A percentile compares a stretch with the other conserved stretches of the same genome.
Conservation (phyloP, 768 basidiomycete species). For the Clitopilus passeckerianus region DNA sequence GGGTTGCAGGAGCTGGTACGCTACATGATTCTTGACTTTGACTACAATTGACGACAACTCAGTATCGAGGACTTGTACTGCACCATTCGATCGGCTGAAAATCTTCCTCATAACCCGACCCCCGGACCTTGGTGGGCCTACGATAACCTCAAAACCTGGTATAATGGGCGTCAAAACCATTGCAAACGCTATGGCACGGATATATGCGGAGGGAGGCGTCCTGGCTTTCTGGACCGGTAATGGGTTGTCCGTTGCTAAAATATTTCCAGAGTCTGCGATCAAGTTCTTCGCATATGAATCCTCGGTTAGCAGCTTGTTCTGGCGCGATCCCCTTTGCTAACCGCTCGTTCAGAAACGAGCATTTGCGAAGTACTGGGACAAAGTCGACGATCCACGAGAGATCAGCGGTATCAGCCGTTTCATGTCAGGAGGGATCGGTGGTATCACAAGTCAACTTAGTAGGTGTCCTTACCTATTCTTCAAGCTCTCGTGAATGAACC, state of each 20-base stretch:
- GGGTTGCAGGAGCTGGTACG: constrained; percentile 90
- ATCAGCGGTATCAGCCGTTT: constrained; percentile 93
- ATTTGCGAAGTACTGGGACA: constrained; percentile 89
- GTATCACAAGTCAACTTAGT: constrained; percentile 91
- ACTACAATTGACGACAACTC: constrained; percentile 28
- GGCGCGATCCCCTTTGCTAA: constrained; percentile 6
- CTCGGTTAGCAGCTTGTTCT: constrained; percentile 48
- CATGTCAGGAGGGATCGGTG: constrained; percentile 92
- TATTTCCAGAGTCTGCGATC: constrained; percentile 97
- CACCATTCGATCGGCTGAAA: constrained; percentile 95
- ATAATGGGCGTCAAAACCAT: constrained; percentile 62
- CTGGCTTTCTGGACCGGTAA: constrained; percentile 98
- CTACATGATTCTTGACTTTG: constrained; percentile 21
- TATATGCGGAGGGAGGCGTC: constrained; percentile 87
- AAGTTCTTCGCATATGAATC: constrained; percentile 97
- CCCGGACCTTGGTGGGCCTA: constrained; percentile 61
- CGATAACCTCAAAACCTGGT: constrained; percentile 36
- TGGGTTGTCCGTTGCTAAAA: constrained; percentile 89
- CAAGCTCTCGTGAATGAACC: background rate
- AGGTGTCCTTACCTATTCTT: constrained; percentile 20
- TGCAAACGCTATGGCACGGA: constrained; percentile 64
- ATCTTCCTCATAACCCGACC: constrained; percentile 92
- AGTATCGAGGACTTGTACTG: constrained; percentile 96
- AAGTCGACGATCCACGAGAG: constrained; percentile 82
- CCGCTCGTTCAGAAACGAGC: constrained; percentile 70